Conservation (phyloP, 371 early-diverging fungal species). For the Rhizopus sp. region DNA sequence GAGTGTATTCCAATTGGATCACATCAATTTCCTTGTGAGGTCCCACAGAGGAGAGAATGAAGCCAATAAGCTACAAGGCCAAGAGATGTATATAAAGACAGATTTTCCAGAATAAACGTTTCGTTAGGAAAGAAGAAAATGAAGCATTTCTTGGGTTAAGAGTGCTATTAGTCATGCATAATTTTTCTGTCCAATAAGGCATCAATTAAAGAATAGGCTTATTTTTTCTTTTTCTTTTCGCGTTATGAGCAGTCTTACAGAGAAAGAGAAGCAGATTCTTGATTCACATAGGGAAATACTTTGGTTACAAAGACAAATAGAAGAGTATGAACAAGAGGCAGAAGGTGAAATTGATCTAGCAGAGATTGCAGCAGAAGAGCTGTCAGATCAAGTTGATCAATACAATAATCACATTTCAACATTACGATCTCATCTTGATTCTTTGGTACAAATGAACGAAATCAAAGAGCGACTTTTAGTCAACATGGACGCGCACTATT, state of each 20-base stretch:
- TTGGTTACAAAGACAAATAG: slow-evolving; percentile 35
- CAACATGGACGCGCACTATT: slow-evolving; percentile 20
- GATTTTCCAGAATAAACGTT: too few species aligned
- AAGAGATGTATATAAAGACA: too few species aligned
- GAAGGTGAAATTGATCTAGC: slow-evolving; percentile 13
- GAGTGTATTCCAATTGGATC: too few species aligned
- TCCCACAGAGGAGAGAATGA: too few species aligned
- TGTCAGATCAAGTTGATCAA: slow-evolving; percentile 11
- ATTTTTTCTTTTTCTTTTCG: too few species aligned
- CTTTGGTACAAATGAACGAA: slow-evolving; percentile 22
- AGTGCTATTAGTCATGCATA: too few species aligned
- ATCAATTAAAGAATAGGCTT: too few species aligned
- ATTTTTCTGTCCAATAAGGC: too few species aligned
- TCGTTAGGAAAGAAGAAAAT: too few species aligned
- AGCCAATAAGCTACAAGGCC: too few species aligned
- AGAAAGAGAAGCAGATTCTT: slow-evolving; percentile 34
- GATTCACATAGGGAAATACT: slow-evolving; percentile 33
- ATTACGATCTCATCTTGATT: slow-evolving; percentile 20
- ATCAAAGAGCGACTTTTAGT: slow-evolving; percentile 19
- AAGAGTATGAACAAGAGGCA: slow-evolving; percentile 17
- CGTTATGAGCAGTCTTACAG: slow-evolving; percentile 7
- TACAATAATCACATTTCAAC: slow-evolving; percentile 20
- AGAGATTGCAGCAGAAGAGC: slow-evolving; percentile 4
- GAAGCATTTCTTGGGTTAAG: too few species aligned
- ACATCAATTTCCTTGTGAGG: too few species aligned